Conservation (phyloP, 2,329 filamentous ascomycete genomes). For the Phialophora verrucosa region DNA sequence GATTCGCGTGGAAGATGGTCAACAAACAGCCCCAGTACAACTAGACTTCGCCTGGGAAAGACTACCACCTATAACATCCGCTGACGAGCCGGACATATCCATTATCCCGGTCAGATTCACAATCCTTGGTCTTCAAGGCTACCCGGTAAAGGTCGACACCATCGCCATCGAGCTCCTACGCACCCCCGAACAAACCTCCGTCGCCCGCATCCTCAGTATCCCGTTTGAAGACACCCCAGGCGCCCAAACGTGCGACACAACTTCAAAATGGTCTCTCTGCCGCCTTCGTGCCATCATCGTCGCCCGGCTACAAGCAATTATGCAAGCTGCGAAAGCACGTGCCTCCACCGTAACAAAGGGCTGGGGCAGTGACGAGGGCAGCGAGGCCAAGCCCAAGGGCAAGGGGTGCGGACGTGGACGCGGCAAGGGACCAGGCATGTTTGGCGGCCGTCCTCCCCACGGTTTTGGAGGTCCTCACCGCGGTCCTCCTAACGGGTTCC, state of each 20-base stretch:
- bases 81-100: conserved; percentile 44
- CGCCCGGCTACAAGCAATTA: conserved; percentile 48
- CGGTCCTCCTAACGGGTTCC: conserved; percentile 30
- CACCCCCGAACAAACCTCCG: conserved; percentile 45
- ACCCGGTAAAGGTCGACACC: conserved; percentile 53
- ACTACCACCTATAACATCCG: conserved; percentile 40
- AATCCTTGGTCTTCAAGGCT: conserved; percentile 51
- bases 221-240: conserved; percentile 46
- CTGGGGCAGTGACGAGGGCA: conserved; percentile 10
- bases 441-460: conserved; percentile 18
- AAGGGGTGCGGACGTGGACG: conserved; percentile 28
- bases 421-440: conserved; percentile 2
- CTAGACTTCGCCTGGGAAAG: conserved; percentile 53
- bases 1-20: conserved; percentile 43
- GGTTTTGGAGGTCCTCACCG: conserved; percentile 28
- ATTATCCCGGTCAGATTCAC: conserved; percentile 52
- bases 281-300: conserved; percentile 49
- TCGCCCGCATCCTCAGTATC: conserved; percentile 45
- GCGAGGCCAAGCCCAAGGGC: conserved; percentile 18
- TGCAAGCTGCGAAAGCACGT: conserved; percentile 39
- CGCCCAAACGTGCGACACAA: conserved; percentile 42
- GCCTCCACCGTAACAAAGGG: conserved; percentile 33
- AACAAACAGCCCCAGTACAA: conserved; percentile 46
- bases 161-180: conserved; percentile 50
- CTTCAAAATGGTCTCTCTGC: conserved; percentile 52